Percentiles rank a stretch among this genome's conserved stretches.
Evolutionary conservation across 2,329 filamentous ascomycete species (phyloP).

Genomic region (Alternaria viburni): DNA sequence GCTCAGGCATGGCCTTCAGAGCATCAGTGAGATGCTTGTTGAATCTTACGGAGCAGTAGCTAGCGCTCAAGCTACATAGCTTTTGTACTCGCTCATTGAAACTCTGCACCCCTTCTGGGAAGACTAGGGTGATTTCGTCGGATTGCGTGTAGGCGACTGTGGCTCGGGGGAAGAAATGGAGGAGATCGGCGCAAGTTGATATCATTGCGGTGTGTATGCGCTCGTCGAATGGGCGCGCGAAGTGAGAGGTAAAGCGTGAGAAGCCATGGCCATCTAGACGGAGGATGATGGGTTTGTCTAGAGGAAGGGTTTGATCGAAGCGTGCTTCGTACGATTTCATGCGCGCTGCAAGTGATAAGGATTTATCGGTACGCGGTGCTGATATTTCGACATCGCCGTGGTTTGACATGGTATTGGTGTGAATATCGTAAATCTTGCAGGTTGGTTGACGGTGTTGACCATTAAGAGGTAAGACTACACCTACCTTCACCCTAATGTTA

Average conservation of each 20-base stretch:
- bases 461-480: neutral
- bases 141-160: conserved; percentile 44
- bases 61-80: conserved; percentile 34
- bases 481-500: neutral
- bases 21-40: conserved; percentile 26
- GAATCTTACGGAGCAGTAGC: conserved; percentile 38
- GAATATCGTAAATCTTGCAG: neutral
- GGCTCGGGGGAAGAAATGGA: conserved; percentile 35
- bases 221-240: conserved; percentile 38
- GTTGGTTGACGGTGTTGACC: neutral
- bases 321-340: conserved; percentile 43
- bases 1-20: conserved; percentile 23
- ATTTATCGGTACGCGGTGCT: neutral
- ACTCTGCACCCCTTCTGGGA: conserved; percentile 32
- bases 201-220: conserved; percentile 42
- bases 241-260: conserved; percentile 37
- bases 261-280: conserved; percentile 42
- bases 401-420: neutral
- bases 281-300: conserved; percentile 27
- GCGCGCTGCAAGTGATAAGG: conserved; percentile 30
- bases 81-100: conserved; percentile 43
- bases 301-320: conserved; percentile 31
- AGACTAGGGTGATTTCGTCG: conserved; percentile 43
- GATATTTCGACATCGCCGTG: rapidly evolving
- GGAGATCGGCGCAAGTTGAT: conserved; percentile 30